Evolutionary conservation across 306 rosid species (phyloP).

Genomic region (Benincasa hispida): DNA sequence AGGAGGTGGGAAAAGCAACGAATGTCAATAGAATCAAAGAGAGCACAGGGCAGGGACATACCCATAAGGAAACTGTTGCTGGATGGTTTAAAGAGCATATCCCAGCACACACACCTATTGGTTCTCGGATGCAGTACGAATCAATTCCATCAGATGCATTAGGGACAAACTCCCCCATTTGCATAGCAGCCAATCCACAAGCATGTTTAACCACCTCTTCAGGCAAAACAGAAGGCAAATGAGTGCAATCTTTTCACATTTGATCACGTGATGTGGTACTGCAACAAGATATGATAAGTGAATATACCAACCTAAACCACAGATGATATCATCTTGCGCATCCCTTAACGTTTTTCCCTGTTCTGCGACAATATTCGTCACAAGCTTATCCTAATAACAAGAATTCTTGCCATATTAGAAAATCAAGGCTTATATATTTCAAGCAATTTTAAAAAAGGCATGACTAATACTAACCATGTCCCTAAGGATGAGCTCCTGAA

Average conservation of each 20-base stretch:
- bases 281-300: background rate
- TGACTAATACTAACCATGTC: constrained; percentile 40
- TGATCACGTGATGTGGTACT: constrained; percentile 5
- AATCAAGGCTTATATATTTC: constrained; percentile 6
- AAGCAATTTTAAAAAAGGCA: background rate
- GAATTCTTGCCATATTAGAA: constrained; percentile 1
- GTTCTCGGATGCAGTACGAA: constrained; percentile 58
- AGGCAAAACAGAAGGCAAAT: constrained; percentile 3
- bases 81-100: constrained; percentile 58
- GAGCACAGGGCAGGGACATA: constrained; percentile 21
- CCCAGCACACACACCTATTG: constrained; percentile 85
- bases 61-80: constrained; percentile 58
- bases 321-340: constrained; percentile 53
- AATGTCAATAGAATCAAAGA: constrained; percentile 3
- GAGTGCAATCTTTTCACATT: constrained; percentile 1
- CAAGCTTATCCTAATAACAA: constrained; percentile 52
- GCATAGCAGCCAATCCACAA: constrained; percentile 57
- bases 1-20: background rate
- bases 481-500: constrained; percentile 60
- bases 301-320: constrained; percentile 53
- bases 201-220: constrained; percentile 68
- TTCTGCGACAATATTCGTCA: constrained; percentile 40
- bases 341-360: constrained; percentile 55
- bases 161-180: constrained; percentile 59
- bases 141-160: constrained; percentile 57